Evolutionary conservation across 768 basidiomycete species (phyloP), one percentile per base, ranked within the genome.

Genomic region (Agaricus subrufescens): DNA sequence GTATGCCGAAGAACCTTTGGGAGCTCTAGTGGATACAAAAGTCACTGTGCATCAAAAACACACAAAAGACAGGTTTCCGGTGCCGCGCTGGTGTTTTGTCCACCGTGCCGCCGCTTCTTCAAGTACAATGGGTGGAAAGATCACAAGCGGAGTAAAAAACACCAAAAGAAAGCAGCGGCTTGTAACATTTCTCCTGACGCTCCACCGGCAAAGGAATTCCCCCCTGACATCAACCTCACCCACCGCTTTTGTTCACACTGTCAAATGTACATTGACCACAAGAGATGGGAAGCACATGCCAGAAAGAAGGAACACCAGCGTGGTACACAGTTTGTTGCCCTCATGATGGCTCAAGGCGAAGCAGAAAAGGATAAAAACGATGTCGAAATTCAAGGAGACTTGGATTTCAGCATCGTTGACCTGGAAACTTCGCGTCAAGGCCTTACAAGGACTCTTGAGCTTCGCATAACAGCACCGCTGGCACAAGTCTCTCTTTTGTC

Each of bases 311-410:
- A 19, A 29, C 54, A 48, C 23, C 29, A 49, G 19, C 34, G 29
- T 23, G 23, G 46, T 10, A 5, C 40, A 34, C 3, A 49, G 4
- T 45, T 49, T 31, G 42, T 30, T 3, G 19, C 46, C 2, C 78
- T 77, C 58, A 69, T 71, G 31, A 66, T 71, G 2, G 77, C 74
- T 0, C 55, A 82, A 8, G 77, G 80, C 15, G 79, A 80, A 42
- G 78, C 82, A 0, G 78, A 82, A 51, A 74, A 73, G 39, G 82
- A 85, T 59, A 81, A 81, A 50, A 69, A 84, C 47, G 81, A 78
- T 1, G 66, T 85, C 9, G 59, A 63, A 0, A 66, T 86, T 3
- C 65, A 69, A 3, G 76, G 75, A 1, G 66, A 69, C 7, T 65
- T 81, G 14, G 75, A 86, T 61, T 80, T 86, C 49, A 81, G 73